Evolutionary conservation across 2,329 filamentous ascomycete genomes (phyloP), one percentile per base, ranked within the genome.

Genomic region (Claviceps humidiphila): DNA sequence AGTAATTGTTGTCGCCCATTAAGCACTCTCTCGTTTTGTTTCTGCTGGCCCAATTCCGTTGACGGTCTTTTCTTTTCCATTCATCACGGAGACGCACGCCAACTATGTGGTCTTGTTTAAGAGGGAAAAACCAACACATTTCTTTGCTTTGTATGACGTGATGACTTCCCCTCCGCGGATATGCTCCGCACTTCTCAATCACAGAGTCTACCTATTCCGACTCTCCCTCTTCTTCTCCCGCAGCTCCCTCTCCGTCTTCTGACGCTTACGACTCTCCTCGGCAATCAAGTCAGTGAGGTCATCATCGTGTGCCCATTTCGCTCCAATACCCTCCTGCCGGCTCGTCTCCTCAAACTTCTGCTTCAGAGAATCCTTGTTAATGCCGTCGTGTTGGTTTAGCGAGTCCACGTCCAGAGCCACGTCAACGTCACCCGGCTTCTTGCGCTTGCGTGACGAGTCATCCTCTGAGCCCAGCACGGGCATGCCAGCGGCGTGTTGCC

Each of bases 211-310:
- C 59, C 70, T 68, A 58, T 77, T 75, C 63, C 76, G 77, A 57
- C 67, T 64, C 59, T 76, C 75, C 65, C 75, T 81, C 67, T 72
- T 78, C 73, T 84, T 84, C 57, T 80, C 77, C 61, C 77, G 76
- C 65, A 82, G 82, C 68, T 95, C 89, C 66, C 88, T 83, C 60
- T 95, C 90, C 58, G 86, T 81, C 77, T 90, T 94, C 65, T 90
- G 78, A 65, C 89, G 80, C 77, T 97, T 97, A 58, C 89, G 79
- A 63, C 84, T 89, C 71, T 97, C 93, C 62, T 88, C 84, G 13
- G 89, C 89, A 71, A 98, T 96, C 87, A 98, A 94, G 62, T 95
- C 87, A 61, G 84, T 91, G 53, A 98, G 70, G 64, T 96, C 91
- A 60, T 97, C 91, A 65, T 95, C 87, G 68, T 77, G 75, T 53